Conservation (phyloP, 768 basidiomycete species). For the Lepiota brunneoincarnata region DNA sequence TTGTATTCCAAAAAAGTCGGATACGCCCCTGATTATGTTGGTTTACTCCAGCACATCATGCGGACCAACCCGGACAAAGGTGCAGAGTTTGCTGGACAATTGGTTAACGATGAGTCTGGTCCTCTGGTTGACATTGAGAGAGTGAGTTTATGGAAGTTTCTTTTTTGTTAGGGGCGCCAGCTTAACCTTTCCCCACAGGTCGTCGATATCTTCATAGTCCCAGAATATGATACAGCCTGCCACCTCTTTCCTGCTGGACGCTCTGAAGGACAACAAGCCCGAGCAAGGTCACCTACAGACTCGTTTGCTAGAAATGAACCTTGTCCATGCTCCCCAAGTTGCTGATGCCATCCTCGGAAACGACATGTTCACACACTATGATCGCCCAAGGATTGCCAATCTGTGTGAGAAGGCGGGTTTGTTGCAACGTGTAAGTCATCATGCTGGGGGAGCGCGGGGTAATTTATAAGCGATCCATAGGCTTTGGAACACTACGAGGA, state of each 20-base stretch:
- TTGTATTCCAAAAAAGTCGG: slow-evolving; percentile 97
- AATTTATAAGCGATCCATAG: slow-evolving; percentile 38
- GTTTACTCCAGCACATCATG: slow-evolving; percentile 93
- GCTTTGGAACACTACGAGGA: slow-evolving; percentile 99
- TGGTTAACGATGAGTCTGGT: slow-evolving; percentile 91
- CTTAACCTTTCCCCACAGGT: slow-evolving; percentile 47
- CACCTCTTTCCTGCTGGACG: slow-evolving; percentile 95
- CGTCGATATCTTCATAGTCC: slow-evolving; percentile 98
- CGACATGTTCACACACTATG: slow-evolving; percentile 97
- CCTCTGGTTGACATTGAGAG: slow-evolving; percentile 92
- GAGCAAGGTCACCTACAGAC: slow-evolving; percentile 97
- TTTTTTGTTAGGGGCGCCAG: not conserved
- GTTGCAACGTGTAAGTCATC: slow-evolving; percentile 72
- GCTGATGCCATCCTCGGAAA: slow-evolving; percentile 99
- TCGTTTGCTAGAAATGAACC: slow-evolving; percentile 95
- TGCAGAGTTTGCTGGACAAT: slow-evolving; percentile 93
- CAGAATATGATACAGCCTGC: slow-evolving; percentile 99
- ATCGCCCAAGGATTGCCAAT: slow-evolving; percentile 94
- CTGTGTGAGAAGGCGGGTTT: slow-evolving; percentile 98
- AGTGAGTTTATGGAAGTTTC: slow-evolving; percentile 43
- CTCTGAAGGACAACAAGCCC: slow-evolving; percentile 96
- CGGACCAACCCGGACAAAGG: slow-evolving; percentile 96
- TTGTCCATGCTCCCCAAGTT: slow-evolving; percentile 96
- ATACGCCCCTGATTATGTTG: slow-evolving; percentile 89
- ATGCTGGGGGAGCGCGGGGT: not conserved